Evolutionary conservation across 139 green algal genomes (phyloP).

Genomic region (Zygnema circumcarinatum): DNA sequence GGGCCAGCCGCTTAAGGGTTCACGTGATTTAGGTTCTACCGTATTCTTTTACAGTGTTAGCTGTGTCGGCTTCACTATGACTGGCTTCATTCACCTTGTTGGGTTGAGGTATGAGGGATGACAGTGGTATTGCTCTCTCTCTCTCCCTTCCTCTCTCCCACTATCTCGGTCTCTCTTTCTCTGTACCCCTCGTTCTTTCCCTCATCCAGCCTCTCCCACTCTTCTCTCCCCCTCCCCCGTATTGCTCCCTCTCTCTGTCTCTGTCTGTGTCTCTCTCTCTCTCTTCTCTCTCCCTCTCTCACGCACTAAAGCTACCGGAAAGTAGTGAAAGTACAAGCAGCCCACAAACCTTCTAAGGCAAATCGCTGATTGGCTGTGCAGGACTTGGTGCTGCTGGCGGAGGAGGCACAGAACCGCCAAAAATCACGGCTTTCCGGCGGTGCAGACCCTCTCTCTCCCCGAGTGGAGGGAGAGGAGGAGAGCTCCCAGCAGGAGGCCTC

Average conservation of each 20-base stretch:
- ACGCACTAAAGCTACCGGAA: not conserved
- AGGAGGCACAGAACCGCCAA: slow-evolving; percentile 12
- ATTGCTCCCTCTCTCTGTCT: not conserved
- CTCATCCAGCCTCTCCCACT: not conserved
- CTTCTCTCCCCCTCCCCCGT: not conserved
- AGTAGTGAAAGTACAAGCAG: not conserved
- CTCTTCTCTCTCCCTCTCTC: not conserved
- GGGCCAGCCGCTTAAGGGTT: not conserved
- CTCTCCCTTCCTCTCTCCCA: not conserved
- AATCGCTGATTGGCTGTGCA: not conserved
- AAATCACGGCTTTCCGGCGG: not conserved
- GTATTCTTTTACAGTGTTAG: no score
- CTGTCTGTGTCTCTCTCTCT: not conserved
- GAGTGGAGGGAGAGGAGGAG: slow-evolving; percentile 18
- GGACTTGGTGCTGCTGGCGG: slow-evolving; percentile 42
- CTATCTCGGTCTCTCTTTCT: not conserved
- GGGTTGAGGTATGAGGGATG: no score
- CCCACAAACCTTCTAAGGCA: no score
- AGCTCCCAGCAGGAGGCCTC: not conserved
- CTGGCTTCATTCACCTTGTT: no score
- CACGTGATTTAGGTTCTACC: no score
- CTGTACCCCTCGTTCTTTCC: not conserved
- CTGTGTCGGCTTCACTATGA: slow-evolving; percentile 6
- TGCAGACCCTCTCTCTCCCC: slow-evolving; percentile 2
- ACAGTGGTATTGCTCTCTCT: no score